A percentile compares a stretch with the other conserved stretches of the same genome.
These are phyloP conservation scores for Botrytis elliptica DNA, from an alignment of 2,329 filamentous ascomycete species.

Conservation along the genomic window DNA sequence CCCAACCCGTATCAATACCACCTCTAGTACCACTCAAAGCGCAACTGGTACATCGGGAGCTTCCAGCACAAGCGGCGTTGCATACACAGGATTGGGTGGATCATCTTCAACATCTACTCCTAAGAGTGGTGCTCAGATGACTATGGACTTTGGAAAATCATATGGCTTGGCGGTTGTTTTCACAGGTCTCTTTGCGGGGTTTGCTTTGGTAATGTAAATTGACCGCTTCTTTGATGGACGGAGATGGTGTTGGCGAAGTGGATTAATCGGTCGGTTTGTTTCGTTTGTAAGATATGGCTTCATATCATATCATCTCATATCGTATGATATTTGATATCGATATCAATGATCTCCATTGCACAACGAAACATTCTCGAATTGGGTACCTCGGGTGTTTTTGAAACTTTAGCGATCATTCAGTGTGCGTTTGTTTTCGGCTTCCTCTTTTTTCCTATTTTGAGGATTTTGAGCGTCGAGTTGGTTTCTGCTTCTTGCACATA, in stretches of 20 bases:
- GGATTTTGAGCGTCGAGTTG: neutral
- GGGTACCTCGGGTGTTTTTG: conserved; percentile 27
- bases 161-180: conserved; percentile 56
- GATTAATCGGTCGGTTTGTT: neutral
- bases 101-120: conserved; percentile 30
- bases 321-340: neutral
- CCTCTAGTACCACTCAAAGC: conserved; percentile 43
- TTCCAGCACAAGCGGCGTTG: conserved; percentile 32
- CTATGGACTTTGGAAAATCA: conserved; percentile 53
- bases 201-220: conserved; percentile 52
- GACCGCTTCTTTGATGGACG: neutral
- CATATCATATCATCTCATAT: neutral
- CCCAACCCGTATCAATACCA: conserved; percentile 61
- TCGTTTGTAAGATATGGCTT: neutral
- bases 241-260: neutral
- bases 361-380: conserved; percentile 22
- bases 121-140: conserved; percentile 39
- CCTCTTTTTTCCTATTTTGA: neutral
- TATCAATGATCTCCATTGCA: conserved; percentile 22
- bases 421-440: neutral
- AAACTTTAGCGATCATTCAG: conserved; percentile 20
- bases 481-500: conserved; percentile 13
- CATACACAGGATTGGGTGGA: conserved; percentile 47
- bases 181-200: conserved; percentile 56
- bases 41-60: conserved; percentile 43